Evolutionary conservation across 2,329 filamentous ascomycete genomes (phyloP), one percentile per base, ranked within the genome.

Genomic region (Zasmidium citrigriseum): DNA sequence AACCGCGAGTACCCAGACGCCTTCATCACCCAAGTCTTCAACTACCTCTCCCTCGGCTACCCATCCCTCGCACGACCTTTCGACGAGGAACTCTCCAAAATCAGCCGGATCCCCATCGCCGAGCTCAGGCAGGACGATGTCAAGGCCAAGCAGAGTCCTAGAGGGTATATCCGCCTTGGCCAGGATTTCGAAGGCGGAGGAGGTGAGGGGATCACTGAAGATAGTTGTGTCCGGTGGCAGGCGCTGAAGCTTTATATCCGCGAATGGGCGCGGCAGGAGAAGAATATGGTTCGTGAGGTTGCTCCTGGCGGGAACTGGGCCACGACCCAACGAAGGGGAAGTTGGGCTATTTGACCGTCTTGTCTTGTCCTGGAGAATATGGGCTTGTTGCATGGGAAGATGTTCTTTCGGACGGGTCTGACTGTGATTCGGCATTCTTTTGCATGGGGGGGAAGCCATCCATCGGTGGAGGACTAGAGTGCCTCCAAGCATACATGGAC

Each of bases 1-100:
- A 76, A 81, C 24, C 72, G 76, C 27, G 92, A 96, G 73, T 96
- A 95, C 68, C 82, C 88, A 60, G 91, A 96, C 72, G 81, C 81
- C 2, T 96, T 97, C 72, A 86, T 97, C 56, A 96, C 93, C 0
- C 93, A 98, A 75, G 93, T 98, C 7, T 98, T 96, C 82, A 97
- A 98, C 74, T 98, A 98, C 74, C 82, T 98, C 16, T 96, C 91
- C 0, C 83, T 98, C 4, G 93, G 93, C 4, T 97, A 97, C 73
- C 93, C 93, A 2, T 88, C 90, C 29, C 86, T 92, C 68, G 93
- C 93, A 11, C 86, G 89, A 21, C 83, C 85, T 38, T 98, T 90
- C 70, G 93, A 98, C 70, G 83, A 87, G 11, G 93, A 98, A 77
- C 80, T 98, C 20, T 86, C 87, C 66, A 91, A 89, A 71, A 96